Base-by-base conservation (phyloP, 306 rosid species). In the Acacia acuminata region DNA sequence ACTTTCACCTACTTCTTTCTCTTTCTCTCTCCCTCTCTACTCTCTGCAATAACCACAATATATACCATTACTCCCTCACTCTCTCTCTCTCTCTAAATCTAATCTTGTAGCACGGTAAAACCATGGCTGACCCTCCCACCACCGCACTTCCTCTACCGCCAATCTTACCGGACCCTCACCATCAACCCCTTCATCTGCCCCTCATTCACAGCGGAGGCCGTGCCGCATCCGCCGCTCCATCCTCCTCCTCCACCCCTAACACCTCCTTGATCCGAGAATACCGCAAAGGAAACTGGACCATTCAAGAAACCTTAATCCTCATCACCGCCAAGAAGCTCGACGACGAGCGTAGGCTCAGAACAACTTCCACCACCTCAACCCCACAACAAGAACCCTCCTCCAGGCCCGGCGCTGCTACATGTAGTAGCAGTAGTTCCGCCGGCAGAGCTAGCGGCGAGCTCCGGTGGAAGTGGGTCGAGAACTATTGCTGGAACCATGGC, bases 401-500 rank as follows among this genome's bases (percentile, higher is more conserved):
- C 67, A 4, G 25, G 1, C 45, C 81, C 45, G n/a, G 77, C 34
- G 20, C 74, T 27, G 36, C 48, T 27, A 27, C 56, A 27, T 9
- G 55, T 40, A n/a, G 40, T 22, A 38, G 8, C 42, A 38, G 42
- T 38, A 38, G 42, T 38, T 38, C 42, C 1, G 17, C 56, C n/a
- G 34, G 30, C 82, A 67, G 83, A 4, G 68, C 66, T 36, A 87
- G 87, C 20, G 91, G 94, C 0, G 93, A 91, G 76, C 61, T 91
- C 0, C 42, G 94, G 40, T 91, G 94, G 94, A 91, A 91, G 51
- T 89, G 94, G 93, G 94, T 91, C 0, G 94, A 91, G 69, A 89
- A 91, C 74, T 91, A 91, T 82, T 91, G 94, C 85, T 91, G 94
- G 94, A 89, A 34, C 80, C 87, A 83, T 3, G 94, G 91, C 0